A percentile compares a stretch with the other conserved stretches of the same genome.
Conservation (phyloP, 2,329 filamentous ascomycete species). For the Cladosporium sp. region DNA sequence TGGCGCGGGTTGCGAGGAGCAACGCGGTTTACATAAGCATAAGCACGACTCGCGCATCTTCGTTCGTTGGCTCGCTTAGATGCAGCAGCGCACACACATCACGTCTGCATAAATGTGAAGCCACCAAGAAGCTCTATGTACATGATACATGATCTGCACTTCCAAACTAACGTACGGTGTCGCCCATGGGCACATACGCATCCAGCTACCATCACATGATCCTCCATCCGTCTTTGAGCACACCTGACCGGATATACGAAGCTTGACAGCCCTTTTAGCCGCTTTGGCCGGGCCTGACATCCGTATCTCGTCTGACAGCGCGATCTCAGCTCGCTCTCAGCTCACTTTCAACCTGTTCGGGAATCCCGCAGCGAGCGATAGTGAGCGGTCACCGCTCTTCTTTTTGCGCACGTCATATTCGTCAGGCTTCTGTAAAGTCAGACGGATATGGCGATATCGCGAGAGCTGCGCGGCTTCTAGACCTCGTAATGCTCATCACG, state of each 20-base stretch:
- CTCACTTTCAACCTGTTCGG: neutral
- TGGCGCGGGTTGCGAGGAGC: neutral
- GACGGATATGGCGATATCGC: neutral
- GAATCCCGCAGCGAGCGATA: neutral
- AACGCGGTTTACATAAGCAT: neutral
- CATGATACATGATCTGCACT: neutral
- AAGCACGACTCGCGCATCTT: neutral
- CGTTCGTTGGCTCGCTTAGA: neutral
- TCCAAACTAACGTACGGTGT: neutral
- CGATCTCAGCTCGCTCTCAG: conserved; percentile 2
- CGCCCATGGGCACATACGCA: neutral
- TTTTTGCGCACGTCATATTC: neutral
- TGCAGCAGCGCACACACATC: neutral
- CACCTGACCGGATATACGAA: too few species aligned
- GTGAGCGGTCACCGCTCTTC: conserved; percentile 1
- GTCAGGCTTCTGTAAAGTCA: neutral
- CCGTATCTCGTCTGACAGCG: conserved; percentile 6
- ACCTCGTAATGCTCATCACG: neutral
- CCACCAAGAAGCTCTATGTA: neutral
- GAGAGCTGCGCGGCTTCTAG: neutral
- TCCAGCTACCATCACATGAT: neutral
- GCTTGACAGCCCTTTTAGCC: neutral
- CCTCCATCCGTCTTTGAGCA: too few species aligned
- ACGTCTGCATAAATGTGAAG: neutral
- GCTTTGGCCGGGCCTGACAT: neutral